A percentile compares a stretch with the other conserved stretches of the same genome.
phyloP scores from a whole-genome alignment of 2,329 filamentous ascomycete species.

The Paradendryphiella salina region DNA sequence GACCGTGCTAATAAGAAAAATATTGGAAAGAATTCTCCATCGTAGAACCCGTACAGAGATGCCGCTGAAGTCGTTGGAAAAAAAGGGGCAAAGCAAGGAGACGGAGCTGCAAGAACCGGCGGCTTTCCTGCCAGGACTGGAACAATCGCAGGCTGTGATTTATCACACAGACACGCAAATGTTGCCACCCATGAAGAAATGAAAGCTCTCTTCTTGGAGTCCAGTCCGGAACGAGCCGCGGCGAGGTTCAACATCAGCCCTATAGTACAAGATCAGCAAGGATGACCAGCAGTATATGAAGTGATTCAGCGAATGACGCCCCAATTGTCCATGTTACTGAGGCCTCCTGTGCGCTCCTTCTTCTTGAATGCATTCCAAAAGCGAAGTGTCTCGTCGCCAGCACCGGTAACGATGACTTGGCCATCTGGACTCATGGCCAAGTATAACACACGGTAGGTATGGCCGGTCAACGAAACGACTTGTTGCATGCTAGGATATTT shows the following conservation, averaged over 20 bases:
- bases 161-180: slow-evolving; percentile 5
- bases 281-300: slow-evolving; percentile 1
- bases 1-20: slow-evolving; percentile 9
- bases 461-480: slow-evolving; percentile 90
- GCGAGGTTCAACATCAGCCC: background rate
- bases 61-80: slow-evolving; percentile 5
- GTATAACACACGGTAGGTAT: slow-evolving; percentile 95
- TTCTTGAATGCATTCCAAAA: slow-evolving; percentile 97
- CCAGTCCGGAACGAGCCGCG: background rate
- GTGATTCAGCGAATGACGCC: slow-evolving; percentile 69
- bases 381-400: slow-evolving; percentile 90
- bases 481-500: slow-evolving; percentile 99
- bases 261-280: slow-evolving; percentile 9
- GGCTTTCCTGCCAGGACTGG: background rate
- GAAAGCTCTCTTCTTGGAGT: background rate
- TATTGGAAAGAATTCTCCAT: background rate
- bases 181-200: background rate
- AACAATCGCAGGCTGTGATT: slow-evolving; percentile 6
- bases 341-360: slow-evolving; percentile 68
- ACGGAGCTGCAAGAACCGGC: background rate
- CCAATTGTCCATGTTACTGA: slow-evolving; percentile 69
- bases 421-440: slow-evolving; percentile 97
- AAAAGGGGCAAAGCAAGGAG: slow-evolving; percentile 2
- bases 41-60: slow-evolving; percentile 10
- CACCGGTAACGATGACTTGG: slow-evolving; percentile 89